phyloP scores from a whole-genome alignment of 805 yeast genomes.

The Saccharomycopsis sp. region DNA sequence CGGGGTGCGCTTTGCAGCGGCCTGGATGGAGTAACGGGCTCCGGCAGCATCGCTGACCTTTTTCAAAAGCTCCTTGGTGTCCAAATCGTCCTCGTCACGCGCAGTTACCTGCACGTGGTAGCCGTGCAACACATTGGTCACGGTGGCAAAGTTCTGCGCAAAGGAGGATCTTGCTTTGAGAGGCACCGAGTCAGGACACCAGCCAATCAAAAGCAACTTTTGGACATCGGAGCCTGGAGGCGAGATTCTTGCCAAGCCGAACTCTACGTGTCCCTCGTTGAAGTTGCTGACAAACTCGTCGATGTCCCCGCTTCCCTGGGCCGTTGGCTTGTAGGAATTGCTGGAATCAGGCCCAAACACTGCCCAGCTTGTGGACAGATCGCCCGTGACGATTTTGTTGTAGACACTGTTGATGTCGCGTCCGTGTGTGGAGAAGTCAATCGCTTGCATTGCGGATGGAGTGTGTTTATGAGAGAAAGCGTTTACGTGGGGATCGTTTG shows the following conservation, averaged over 20 bases:
- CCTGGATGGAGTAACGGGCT: slow-evolving; percentile 78
- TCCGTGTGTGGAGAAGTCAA: slow-evolving; percentile 60
- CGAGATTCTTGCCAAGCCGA: slow-evolving; percentile 79
- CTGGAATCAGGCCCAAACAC: slow-evolving; percentile 43
- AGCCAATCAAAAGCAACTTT: slow-evolving; percentile 80
- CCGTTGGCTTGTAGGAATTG: slow-evolving; percentile 36
- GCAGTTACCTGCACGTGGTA: slow-evolving; percentile 97
- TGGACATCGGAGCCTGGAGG: slow-evolving; percentile 89
- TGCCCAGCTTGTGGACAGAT: slow-evolving; percentile 63
- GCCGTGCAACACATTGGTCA: slow-evolving; percentile 62
- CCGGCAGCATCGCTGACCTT: slow-evolving; percentile 90
- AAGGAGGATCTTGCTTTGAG: slow-evolving; percentile 65
- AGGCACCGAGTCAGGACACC: slow-evolving; percentile 98
- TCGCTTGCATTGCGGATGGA: slow-evolving; percentile 37
- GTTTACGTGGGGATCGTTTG: no score
- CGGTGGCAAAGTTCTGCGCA: slow-evolving; percentile 71
- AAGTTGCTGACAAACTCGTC: slow-evolving; percentile 75
- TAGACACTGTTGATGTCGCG: slow-evolving; percentile 69
- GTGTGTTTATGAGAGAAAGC: no score
- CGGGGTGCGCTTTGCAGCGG: slow-evolving; percentile 22
- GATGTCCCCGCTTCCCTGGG: slow-evolving; percentile 59
- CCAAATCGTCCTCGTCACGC: slow-evolving; percentile 86
- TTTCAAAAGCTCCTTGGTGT: slow-evolving; percentile 64
- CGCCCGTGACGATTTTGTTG: slow-evolving; percentile 73
- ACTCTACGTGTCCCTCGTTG: slow-evolving; percentile 74